A percentile compares a stretch with the other conserved stretches of the same genome.
phyloP scores from a whole-genome alignment of 2,329 filamentous ascomycete species.

The Coniochaeta ligniaria region DNA sequence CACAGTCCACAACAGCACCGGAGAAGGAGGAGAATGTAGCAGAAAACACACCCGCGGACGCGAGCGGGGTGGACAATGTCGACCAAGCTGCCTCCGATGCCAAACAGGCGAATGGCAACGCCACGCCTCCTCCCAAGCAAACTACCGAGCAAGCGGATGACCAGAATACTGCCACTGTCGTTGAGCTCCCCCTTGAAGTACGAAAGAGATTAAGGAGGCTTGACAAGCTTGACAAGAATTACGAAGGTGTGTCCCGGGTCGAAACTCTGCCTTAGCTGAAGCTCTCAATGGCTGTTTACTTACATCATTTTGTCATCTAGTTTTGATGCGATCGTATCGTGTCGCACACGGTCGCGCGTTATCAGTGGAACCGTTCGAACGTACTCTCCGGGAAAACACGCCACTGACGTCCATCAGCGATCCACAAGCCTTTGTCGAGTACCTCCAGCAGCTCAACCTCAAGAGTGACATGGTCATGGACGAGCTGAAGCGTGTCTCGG shows the following conservation, averaged over 20 bases:
- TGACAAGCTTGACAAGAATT: conserved; percentile 84
- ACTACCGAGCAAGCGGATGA: background rate
- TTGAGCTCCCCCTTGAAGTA: conserved; percentile 67
- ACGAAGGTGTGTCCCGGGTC: conserved; percentile 58
- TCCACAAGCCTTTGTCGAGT: conserved; percentile 77
- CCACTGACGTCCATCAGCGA: conserved; percentile 85
- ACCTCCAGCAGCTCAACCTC: conserved; percentile 76
- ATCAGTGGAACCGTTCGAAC: conserved; percentile 89
- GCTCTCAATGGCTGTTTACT: background rate
- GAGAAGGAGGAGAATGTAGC: conserved; percentile 10
- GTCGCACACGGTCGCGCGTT: conserved; percentile 82
- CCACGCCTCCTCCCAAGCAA: conserved; percentile 4
- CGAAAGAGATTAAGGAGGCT: conserved; percentile 71
- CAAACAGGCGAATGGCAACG: conserved; percentile 8
- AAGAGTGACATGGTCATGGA: conserved; percentile 92
- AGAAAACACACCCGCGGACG: conserved; percentile 8
- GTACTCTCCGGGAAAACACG: conserved; percentile 83
- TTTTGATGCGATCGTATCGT: conserved; percentile 85
- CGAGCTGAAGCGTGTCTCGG: conserved; percentile 79
- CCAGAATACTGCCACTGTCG: conserved; percentile 12
- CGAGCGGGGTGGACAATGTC: conserved; percentile 5
- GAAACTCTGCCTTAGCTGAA: too few relatives aligned
- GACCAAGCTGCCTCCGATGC: conserved; percentile 12
- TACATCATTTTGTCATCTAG: conserved; percentile 32
- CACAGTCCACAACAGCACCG: conserved; percentile 4